Conservation (phyloP, 129 eudicot genomes). For the Helianthus annuus region DNA sequence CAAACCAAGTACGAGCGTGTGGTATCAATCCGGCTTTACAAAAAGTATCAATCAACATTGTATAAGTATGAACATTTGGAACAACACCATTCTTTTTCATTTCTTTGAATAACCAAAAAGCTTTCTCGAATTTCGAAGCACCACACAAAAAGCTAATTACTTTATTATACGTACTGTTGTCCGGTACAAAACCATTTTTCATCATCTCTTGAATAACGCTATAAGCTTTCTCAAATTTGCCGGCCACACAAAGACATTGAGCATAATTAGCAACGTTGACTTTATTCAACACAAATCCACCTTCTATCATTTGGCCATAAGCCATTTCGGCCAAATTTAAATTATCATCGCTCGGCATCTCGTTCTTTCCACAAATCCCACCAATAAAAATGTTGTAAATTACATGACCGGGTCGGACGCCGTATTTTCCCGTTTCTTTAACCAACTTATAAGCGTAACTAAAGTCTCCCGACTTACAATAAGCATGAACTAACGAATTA, state of each 20-base stretch:
- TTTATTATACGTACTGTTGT: constrained; percentile 67
- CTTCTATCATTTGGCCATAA: constrained; percentile 71
- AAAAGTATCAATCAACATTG: constrained; percentile 81
- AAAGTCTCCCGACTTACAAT: constrained; percentile 66
- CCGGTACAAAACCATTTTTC: constrained; percentile 85
- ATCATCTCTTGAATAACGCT: constrained; percentile 75
- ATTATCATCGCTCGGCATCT: constrained; percentile 46
- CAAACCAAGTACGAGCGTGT: constrained; percentile 78
- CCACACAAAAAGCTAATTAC: constrained; percentile 77
- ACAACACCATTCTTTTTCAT: constrained; percentile 71
- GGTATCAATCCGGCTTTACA: constrained; percentile 83
- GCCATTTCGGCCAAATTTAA: constrained; percentile 75
- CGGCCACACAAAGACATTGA: constrained; percentile 76
- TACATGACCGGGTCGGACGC: constrained; percentile 69
- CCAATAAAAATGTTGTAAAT: constrained; percentile 86
- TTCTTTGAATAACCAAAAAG: constrained; percentile 65
- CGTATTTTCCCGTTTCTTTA: constrained; percentile 64
- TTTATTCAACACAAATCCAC: constrained; percentile 64
- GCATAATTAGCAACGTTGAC: constrained; percentile 70
- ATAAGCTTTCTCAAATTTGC: constrained; percentile 77
- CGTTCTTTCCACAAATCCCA: constrained; percentile 71
- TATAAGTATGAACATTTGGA: constrained; percentile 89
- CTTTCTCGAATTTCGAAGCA: constrained; percentile 71
- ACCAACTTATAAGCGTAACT: constrained; percentile 80
- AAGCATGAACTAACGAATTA: constrained; percentile 80